These are phyloP conservation scores for Fusarium albidum DNA, from an alignment of 2,329 filamentous ascomycete species.

Conservation along the genomic window DNA sequence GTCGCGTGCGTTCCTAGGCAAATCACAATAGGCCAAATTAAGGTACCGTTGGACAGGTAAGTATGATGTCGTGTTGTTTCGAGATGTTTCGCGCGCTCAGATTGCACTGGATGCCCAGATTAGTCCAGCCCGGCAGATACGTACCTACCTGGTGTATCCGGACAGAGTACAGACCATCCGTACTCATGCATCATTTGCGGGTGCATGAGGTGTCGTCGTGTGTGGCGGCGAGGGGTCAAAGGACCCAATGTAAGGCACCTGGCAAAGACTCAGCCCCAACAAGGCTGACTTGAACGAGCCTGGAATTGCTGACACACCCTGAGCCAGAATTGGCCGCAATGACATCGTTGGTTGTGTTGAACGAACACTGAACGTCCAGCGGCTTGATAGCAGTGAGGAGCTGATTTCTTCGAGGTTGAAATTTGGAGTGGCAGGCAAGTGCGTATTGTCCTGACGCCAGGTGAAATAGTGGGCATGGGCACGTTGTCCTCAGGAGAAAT, in stretches of 20 bases:
- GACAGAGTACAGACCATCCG: too few relatives aligned
- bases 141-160: too few relatives aligned
- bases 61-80: neutral
- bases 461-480: slow-evolving; percentile 21
- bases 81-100: too few relatives aligned
- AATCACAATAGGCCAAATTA: slow-evolving; percentile 1
- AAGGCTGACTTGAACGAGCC: slow-evolving; percentile 19
- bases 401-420: neutral
- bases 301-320: too few relatives aligned
- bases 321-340: too few relatives aligned
- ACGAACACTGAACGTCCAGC: neutral
- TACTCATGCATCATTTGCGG: slow-evolving; percentile 13
- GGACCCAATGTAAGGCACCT: slow-evolving; percentile 9
- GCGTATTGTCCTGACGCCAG: slow-evolving; percentile 1
- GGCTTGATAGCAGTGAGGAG: neutral
- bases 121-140: slow-evolving; percentile 6
- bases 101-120: slow-evolving; percentile 11
- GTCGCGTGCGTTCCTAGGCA: slow-evolving; percentile 18
- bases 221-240: slow-evolving; percentile 20
- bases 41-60: neutral
- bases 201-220: slow-evolving; percentile 16
- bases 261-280: slow-evolving; percentile 24
- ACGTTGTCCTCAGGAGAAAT: slow-evolving; percentile 7
- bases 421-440: slow-evolving; percentile 2
- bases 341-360: neutral